phyloP scores from a whole-genome alignment of 805 yeast genomes.

The Brettanomyces bruxellensis region DNA sequence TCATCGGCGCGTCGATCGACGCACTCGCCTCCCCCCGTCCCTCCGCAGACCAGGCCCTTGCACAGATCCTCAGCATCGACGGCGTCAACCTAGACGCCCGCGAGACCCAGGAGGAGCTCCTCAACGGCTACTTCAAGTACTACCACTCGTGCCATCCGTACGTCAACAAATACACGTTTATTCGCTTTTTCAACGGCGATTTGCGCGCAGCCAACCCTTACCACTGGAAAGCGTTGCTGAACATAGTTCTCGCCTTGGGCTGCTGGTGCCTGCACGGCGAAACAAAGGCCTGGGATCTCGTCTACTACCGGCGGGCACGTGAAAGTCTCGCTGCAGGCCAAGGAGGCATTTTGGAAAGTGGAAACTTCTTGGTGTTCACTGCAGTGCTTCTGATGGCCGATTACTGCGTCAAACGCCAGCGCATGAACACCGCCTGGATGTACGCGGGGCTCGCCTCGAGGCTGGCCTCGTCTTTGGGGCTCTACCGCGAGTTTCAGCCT shows the following conservation, averaged over 20 bases:
- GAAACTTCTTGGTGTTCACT: conserved; percentile 45
- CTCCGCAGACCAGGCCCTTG: too few relatives aligned
- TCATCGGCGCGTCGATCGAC: not conserved
- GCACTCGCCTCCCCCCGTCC: not conserved
- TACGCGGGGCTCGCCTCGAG: conserved; percentile 54
- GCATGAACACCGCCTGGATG: conserved; percentile 64
- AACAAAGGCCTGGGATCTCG: conserved; percentile 38
- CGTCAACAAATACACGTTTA: conserved; percentile 44
- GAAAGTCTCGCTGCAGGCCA: conserved; percentile 26
- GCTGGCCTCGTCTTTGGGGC: conserved; percentile 60
- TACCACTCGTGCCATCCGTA: conserved; percentile 60
- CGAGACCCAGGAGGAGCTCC: not conserved
- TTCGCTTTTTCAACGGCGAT: conserved; percentile 36
- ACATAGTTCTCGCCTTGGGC: conserved; percentile 57
- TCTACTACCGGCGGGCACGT: conserved; percentile 48
- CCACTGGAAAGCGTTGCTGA: conserved; percentile 45
- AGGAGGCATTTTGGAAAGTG: conserved; percentile 46
- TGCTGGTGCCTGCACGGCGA: conserved; percentile 60
- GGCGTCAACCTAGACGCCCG: not conserved
- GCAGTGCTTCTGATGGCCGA: conserved; percentile 47
- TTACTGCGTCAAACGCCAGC: conserved; percentile 56
- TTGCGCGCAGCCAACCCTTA: conserved; percentile 32
- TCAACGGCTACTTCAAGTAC: conserved; percentile 29
- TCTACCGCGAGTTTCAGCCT: conserved; percentile 40
- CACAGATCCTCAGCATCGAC: not conserved